Base-by-base conservation (phyloP, 108 stramenopile genomes). In the Mediolabrus comicus region DNA sequence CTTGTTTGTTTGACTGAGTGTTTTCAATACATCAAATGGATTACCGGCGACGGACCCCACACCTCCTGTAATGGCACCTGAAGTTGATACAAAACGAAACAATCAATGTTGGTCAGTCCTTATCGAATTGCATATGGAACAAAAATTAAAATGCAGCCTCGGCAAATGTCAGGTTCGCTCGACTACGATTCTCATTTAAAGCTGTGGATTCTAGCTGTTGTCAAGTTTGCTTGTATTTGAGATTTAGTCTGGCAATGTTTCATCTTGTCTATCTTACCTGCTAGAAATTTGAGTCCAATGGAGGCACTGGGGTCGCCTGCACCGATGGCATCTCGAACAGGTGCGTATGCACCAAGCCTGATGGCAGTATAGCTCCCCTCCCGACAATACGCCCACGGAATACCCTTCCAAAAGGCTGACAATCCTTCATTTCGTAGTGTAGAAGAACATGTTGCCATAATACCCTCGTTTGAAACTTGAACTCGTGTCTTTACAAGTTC, bases 1-100 rank as follows among this genome's bases (percentile, higher is more conserved):
- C 46, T 89, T 73, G 55, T 77, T 66, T 22, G 96, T 83, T 90
- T 93, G 94, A 88, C 92, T 88, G 62, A 86, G 85, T 1, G 95
- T 95, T 80, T 96, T 95, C 24, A 95, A 65, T 0, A 97, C 94
- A 62, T 96, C 95, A 63, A 97, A 97, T 10, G 94, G 96, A 60
- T 95, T 92, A 8, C 96, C 96, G n/a, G 88, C 91, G 19, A 95
- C 31, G 32, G 86, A 87, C 24, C 96, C 96, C 27, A 97, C 62
- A 9, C 89, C 96, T 54, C 96, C 96, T 6, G 95, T 49, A 14
- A 49, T 4, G 22, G 46, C 46, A 17, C 46, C 46, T n/a, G n/a
- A n/a, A n/a, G n/a, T n/a, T n/a, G n/a, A n/a, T n/a, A n/a, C n/a
- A n/a, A n/a, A n/a, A n/a, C n/a, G n/a, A n/a, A n/a, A n/a, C n/a